phyloP scores from a whole-genome alignment of 345 rosid genomes.

The Salix caprea region DNA sequence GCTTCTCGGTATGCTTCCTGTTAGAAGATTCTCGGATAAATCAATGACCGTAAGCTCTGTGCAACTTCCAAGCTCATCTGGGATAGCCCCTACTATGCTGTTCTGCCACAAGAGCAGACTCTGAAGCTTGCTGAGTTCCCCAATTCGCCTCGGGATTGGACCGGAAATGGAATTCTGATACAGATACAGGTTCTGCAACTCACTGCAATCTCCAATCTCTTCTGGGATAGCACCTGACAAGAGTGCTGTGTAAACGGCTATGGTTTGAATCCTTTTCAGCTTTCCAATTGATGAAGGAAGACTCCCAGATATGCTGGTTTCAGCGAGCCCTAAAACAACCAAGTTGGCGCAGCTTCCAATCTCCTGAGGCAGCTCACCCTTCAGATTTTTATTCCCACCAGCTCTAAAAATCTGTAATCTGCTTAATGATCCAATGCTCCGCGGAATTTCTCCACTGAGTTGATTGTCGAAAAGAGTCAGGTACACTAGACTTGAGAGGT shows the following conservation, averaged over 20 bases:
- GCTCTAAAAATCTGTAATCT: slow-evolving; percentile 59
- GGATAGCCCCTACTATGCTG: slow-evolving; percentile 75
- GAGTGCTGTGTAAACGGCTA: slow-evolving; percentile 72
- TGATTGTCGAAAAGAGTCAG: slow-evolving; percentile 76
- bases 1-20: slow-evolving; percentile 74
- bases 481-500: slow-evolving; percentile 48
- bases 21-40: slow-evolving; percentile 69
- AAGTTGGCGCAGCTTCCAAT: slow-evolving; percentile 79
- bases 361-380: slow-evolving; percentile 84
- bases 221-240: slow-evolving; percentile 76
- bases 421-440: slow-evolving; percentile 56
- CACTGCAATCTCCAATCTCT: slow-evolving; percentile 78
- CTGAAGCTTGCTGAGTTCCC: slow-evolving; percentile 71
- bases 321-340: slow-evolving; percentile 83
- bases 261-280: slow-evolving; percentile 65
- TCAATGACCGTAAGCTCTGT: slow-evolving; percentile 63
- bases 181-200: slow-evolving; percentile 73
- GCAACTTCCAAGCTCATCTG: slow-evolving; percentile 64
- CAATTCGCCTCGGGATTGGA: slow-evolving; percentile 56
- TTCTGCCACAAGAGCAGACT: slow-evolving; percentile 87
- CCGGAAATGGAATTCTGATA: slow-evolving; percentile 90
- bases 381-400: slow-evolving; percentile 84
- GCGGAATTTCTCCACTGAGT: slow-evolving; percentile 67
- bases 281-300: slow-evolving; percentile 69
- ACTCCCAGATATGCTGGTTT: slow-evolving; percentile 82